These are phyloP conservation scores for Penicillium sp. DNA, from an alignment of 2,329 filamentous ascomycete genomes.

Conservation along the genomic window DNA sequence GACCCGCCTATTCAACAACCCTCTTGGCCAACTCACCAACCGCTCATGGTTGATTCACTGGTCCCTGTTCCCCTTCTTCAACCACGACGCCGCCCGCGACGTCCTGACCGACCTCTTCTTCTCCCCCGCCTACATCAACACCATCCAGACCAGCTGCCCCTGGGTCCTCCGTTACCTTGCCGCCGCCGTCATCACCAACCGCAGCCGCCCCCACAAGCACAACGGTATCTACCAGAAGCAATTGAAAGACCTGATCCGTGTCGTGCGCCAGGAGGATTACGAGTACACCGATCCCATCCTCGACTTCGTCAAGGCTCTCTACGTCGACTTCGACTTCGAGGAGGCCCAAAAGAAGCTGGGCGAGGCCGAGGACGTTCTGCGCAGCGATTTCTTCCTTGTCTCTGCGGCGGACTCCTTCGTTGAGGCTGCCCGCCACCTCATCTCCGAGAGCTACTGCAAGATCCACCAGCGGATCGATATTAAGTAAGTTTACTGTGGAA, in stretches of 20 bases:
- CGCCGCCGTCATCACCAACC: conserved; percentile 93
- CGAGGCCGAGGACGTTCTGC: conserved; percentile 87
- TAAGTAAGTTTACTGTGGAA: conserved; percentile 58
- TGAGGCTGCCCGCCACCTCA: conserved; percentile 90
- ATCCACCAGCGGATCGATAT: conserved; percentile 99
- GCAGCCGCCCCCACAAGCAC: conserved; percentile 75
- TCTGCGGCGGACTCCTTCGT: conserved; percentile 86
- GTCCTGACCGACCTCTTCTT: conserved; percentile 95
- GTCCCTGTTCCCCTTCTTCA: conserved; percentile 98
- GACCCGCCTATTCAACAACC: conserved; percentile 93
- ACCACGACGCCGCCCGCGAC: conserved; percentile 90
- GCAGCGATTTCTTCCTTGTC: conserved; percentile 93
- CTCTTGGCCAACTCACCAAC: conserved; percentile 91
- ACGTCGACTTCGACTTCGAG: conserved; percentile 96
- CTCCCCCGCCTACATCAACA: conserved; percentile 97
- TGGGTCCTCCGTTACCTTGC: conserved; percentile 96
- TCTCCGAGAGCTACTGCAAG: conserved; percentile 99
- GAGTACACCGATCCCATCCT: conserved; percentile 97
- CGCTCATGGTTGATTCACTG: conserved; percentile 98
- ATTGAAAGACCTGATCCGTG: conserved; percentile 93
- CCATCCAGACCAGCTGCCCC: conserved; percentile 95
- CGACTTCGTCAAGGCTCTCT: conserved; percentile 93
- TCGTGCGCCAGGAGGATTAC: conserved; percentile 95
- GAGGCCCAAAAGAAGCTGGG: conserved; percentile 88
- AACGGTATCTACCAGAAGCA: conserved; percentile 93